Percentiles rank a stretch among this genome's conserved stretches.
Conservation (phyloP, 2,329 filamentous ascomycete species). For the Ophiostoma himal-ulmi region DNA sequence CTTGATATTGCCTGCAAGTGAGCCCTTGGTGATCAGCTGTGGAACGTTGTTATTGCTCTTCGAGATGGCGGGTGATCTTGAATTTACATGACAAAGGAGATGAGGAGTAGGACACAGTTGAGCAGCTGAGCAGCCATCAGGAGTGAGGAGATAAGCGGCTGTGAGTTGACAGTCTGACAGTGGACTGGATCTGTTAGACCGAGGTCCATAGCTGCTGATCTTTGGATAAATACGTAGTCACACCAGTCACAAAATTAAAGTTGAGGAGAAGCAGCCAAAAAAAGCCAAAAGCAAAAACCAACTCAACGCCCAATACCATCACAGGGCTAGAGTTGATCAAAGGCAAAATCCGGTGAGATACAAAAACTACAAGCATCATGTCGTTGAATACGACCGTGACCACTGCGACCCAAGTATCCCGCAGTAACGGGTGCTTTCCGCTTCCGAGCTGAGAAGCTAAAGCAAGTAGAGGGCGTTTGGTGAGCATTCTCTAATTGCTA, state of each 20-base stretch:
- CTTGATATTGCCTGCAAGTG: not conserved
- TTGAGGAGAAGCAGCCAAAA: not conserved
- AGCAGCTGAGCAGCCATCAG: too few relatives aligned
- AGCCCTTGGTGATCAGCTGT: not conserved
- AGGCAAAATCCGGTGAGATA: not conserved
- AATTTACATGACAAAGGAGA: not conserved
- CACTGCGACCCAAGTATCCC: not conserved
- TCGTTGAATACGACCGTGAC: not conserved
- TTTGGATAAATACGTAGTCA: not conserved
- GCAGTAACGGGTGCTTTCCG: constrained; percentile 4
- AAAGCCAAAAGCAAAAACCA: not conserved
- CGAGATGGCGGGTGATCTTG: not conserved
- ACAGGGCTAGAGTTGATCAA: not conserved
- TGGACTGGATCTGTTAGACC: not conserved
- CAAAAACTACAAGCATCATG: not conserved
- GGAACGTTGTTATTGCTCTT: not conserved
- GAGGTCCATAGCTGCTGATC: not conserved
- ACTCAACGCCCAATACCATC: not conserved
- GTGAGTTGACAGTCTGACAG: not conserved
- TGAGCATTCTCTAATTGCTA: not conserved
- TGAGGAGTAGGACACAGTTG: not conserved
- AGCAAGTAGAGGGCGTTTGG: not conserved
- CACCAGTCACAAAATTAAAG: not conserved
- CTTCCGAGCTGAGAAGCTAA: not conserved
- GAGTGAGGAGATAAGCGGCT: too few relatives aligned